Evolutionary conservation across 2,329 filamentous ascomycete genomes (phyloP), one percentile per base, ranked within the genome.

Genomic region (Pseudogymnoascus sp.): DNA sequence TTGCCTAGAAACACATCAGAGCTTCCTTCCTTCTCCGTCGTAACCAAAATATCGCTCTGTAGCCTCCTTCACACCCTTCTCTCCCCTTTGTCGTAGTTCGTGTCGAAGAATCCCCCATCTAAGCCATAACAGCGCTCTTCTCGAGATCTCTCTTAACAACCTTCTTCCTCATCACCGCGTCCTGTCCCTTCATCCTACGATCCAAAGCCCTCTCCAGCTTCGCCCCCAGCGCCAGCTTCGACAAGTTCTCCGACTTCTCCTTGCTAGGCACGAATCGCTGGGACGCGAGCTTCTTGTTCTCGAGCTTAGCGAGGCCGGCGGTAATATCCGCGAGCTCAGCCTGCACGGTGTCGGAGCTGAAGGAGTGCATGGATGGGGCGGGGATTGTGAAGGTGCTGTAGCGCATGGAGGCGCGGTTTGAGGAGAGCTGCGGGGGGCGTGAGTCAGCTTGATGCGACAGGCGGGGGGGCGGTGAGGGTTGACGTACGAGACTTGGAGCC

Each of bases 131-230:
- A 38, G 63, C 46, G 60, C 65, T 66, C 62, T 68, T 65, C 46
- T 62, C 34, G 21, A 42, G 14, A 60, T 69, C 69, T 59, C 68
- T 61, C 28, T 40, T 63, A 11, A 37, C 60, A 40, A 43, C 23
- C 25, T 63, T 53, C 59, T 62, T 67, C n/a, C 40, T 49, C 75
- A 88, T 86, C 71, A 86, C 82, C 46, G 88, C 88, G 74, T 91
- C 88, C 73, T 91, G 88, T 59, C 85, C 77, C 8, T 82, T 85
- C 87, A 90, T 88, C 70, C 88, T 79, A 68, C 88, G 78, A 63
- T 83, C 82, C 31, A 91, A 78, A 2, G 88, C 88, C 63, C 88
- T 81, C 73, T 90, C 88, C 60, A 90, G 78, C 75, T 90, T 90
- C n/a, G 88, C 88, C 36, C 88, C 86, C 60, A 91, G 78, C 14